Conservation (phyloP, 2,329 filamentous ascomycete genomes). For the Ambrosiella beaveri region DNA sequence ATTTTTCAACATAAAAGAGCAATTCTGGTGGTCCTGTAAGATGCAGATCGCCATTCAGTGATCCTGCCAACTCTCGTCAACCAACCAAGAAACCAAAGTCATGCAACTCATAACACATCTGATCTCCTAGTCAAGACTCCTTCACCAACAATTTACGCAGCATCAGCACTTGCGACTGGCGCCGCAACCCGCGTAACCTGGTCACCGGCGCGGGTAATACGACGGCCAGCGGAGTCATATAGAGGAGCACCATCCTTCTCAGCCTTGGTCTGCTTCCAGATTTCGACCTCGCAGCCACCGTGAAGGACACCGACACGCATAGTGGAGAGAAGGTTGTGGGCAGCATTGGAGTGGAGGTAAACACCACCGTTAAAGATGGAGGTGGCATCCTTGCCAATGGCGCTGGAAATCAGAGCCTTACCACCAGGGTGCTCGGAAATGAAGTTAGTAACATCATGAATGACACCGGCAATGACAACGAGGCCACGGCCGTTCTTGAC, state of each 20-base stretch:
- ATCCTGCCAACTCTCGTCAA: neutral
- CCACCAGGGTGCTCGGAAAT: slow-evolving; percentile 84
- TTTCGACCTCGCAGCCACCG: slow-evolving; percentile 76
- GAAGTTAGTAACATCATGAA: slow-evolving; percentile 71
- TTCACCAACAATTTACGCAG: slow-evolving; percentile 36
- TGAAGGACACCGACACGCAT: slow-evolving; percentile 79
- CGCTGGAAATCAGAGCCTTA: slow-evolving; percentile 67
- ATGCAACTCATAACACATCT: neutral
- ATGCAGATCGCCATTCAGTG: neutral
- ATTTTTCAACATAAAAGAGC: neutral
- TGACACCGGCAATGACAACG: slow-evolving; percentile 63
- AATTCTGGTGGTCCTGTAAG: neutral
- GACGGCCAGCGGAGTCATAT: slow-evolving; percentile 64
- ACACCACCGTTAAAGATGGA: slow-evolving; percentile 86
- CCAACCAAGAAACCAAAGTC: neutral
- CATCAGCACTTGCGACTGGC: slow-evolving; percentile 67
- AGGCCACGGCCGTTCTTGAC: slow-evolving; percentile 62
- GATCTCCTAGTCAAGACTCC: neutral
- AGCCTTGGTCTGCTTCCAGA: slow-evolving; percentile 75
- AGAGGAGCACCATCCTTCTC: slow-evolving; percentile 66
- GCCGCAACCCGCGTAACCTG: slow-evolving; percentile 72
- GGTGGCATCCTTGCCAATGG: slow-evolving; percentile 73
- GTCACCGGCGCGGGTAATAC: slow-evolving; percentile 68
- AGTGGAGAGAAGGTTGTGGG: slow-evolving; percentile 73
- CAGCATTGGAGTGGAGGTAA: slow-evolving; percentile 77